phyloP scores from a whole-genome alignment of 768 basidiomycete species.

The Xanthoconium stramineum region DNA sequence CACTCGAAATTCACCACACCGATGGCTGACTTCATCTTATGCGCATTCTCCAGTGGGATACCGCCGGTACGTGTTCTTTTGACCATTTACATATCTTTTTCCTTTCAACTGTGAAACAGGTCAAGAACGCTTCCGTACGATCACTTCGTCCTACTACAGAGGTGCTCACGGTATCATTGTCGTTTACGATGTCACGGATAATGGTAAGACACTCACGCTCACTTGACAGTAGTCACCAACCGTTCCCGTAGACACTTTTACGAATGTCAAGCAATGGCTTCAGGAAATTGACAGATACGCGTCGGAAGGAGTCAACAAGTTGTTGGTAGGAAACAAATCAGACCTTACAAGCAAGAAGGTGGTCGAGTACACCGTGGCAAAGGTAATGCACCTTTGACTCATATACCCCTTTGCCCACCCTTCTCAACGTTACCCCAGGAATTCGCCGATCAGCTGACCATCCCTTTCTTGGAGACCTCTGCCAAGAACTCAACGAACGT shows the following conservation, averaged over 20 bases:
- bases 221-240: constrained; percentile 5
- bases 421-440: constrained; percentile 48
- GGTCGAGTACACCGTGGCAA: constrained; percentile 84
- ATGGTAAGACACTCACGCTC: constrained; percentile 45
- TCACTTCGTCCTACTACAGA: constrained; percentile 99
- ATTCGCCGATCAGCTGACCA: constrained; percentile 90
- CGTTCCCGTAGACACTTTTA: constrained; percentile 72
- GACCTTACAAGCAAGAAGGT: constrained; percentile 97
- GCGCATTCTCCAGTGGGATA: constrained; percentile 72
- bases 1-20: background rate
- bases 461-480: constrained; percentile 98
- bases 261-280: constrained; percentile 94
- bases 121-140: constrained; percentile 98
- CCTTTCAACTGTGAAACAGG: constrained; percentile 43
- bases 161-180: constrained; percentile 98
- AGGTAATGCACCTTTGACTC: constrained; percentile 44
- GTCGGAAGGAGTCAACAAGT: constrained; percentile 97
- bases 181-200: constrained; percentile 98
- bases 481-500: constrained; percentile 99
- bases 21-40: constrained; percentile 17
- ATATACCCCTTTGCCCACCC: background rate
- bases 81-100: background rate
- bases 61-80: constrained; percentile 63
- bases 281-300: constrained; percentile 95
- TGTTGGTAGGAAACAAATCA: constrained; percentile 98